These are phyloP conservation scores for Sugiyamaella xylanicola DNA, from an alignment of 1,139 yeast species.

Conservation along the genomic window DNA sequence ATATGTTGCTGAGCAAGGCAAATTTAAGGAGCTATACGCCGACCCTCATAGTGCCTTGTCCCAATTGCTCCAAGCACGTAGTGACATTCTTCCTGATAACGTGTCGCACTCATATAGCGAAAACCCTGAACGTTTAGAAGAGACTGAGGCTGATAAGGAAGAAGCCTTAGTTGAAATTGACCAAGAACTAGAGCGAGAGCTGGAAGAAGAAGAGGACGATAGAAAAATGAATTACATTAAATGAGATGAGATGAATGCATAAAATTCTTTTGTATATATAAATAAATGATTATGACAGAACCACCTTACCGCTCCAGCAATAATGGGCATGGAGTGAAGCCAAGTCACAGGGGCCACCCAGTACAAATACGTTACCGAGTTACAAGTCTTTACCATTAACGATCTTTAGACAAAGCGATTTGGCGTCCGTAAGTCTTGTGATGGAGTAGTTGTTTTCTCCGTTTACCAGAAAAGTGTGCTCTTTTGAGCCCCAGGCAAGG, in stretches of 20 bases:
- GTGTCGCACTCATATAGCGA: slow-evolving; percentile 8
- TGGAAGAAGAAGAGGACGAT: slow-evolving; percentile 22
- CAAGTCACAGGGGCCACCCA: no score
- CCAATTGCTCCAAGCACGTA: slow-evolving; percentile 51
- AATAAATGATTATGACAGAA: neutral
- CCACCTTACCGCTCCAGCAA: neutral
- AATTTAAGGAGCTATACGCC: slow-evolving; percentile 61
- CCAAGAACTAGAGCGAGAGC: slow-evolving; percentile 28
- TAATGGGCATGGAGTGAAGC: neutral
- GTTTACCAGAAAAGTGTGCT: slow-evolving; percentile 30
- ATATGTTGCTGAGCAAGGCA: slow-evolving; percentile 82
- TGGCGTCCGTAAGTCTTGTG: slow-evolving; percentile 22
- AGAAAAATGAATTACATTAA: slow-evolving; percentile 16
- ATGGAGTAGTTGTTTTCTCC: slow-evolving; percentile 37
- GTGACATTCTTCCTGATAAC: slow-evolving; percentile 40
- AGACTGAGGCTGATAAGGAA: slow-evolving; percentile 28
- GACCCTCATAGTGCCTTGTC: slow-evolving; percentile 70
- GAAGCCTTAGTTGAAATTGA: slow-evolving; percentile 28
- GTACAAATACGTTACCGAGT: no score
- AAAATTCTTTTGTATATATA: slow-evolving; percentile 10
- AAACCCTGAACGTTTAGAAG: slow-evolving; percentile 8
- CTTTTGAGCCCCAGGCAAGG: slow-evolving; percentile 37
- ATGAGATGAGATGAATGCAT: slow-evolving; percentile 8
- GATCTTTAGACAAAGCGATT: slow-evolving; percentile 20
- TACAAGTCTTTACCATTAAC: slow-evolving; percentile 25